A percentile compares a stretch with the other conserved stretches of the same genome.
Conservation (phyloP, 2,329 filamentous ascomycete genomes). For the Trichoderma sp. region DNA sequence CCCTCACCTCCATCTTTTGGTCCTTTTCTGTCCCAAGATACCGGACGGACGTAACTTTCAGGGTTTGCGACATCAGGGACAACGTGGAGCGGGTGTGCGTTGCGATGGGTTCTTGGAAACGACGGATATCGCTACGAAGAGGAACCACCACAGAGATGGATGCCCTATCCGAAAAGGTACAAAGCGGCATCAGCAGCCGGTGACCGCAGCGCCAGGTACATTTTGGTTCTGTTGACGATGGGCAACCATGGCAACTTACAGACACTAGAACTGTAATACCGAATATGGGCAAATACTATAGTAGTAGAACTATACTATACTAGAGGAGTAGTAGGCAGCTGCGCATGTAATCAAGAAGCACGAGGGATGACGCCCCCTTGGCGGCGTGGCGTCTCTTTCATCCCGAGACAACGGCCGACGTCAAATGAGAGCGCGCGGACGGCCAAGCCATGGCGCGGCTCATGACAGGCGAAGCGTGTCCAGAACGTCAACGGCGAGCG, state of each 20-base stretch:
- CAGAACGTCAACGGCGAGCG: constrained; percentile 21
- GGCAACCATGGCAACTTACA: too few species aligned
- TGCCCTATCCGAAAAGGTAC: too few species aligned
- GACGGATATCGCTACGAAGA: not conserved
- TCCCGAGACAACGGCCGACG: constrained; percentile 27
- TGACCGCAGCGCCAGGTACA: too few species aligned
- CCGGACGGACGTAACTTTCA: constrained; percentile 24
- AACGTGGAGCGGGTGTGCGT: constrained; percentile 9
- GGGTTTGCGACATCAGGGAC: constrained; percentile 8
- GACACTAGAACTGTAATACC: too few species aligned
- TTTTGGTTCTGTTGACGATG: too few species aligned
- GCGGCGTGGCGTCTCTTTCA: constrained; percentile 26
- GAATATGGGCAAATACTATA: too few species aligned
- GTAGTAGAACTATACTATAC: too few species aligned
- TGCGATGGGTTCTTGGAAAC: not conserved
- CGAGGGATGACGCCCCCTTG: constrained; percentile 24
- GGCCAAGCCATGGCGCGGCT: constrained; percentile 13
- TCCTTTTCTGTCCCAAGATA: not conserved
- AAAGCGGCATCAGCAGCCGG: too few species aligned
- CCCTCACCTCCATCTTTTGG: too few species aligned
- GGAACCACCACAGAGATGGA: not conserved
- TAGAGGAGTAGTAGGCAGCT: not conserved
- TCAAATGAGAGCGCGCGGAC: constrained; percentile 23
- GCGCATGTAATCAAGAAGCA: constrained; percentile 11
- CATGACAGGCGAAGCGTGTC: constrained; percentile 25